Base-by-base conservation (phyloP, 306 rosid genomes). In the Prunus mongolica region DNA sequence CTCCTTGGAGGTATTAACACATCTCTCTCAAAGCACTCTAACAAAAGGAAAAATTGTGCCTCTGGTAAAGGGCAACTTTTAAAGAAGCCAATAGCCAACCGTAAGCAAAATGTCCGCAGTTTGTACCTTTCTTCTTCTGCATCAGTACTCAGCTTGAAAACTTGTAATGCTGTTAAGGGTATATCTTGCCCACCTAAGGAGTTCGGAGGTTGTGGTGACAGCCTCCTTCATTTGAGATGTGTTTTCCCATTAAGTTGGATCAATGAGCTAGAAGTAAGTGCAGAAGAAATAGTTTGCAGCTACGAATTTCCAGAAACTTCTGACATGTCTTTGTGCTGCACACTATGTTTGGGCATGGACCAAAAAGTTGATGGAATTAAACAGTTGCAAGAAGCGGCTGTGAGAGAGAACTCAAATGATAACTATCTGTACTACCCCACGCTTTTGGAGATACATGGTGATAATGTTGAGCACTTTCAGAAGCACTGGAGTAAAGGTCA, bases 221-320 rank as follows among this genome's bases (percentile, higher is more conserved):
- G 83, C 82, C 73, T 80, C 66, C 99, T 96, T 87, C 93, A 96
- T 76, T 86, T 92, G 86, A 89, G 91, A 87, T 87, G 86, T 80
- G 71, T 84, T 67, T 91, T 84, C 54, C 90, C 98, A 38, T 66
- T 88, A 70, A 84, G 79, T 72, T 91, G 93, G 96, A 89, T 90
- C 74, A 84, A 86, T 82, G 97, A 96, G 76, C 86, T 96, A 76
- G 99, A 96, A 88, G 89, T 76, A 65, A 87, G 78, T 73, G 99
- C 99, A 15, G 99, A 96, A 86, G 97, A 96, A 86, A 86, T 96
- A 83, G 97, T 88, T 55, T 96, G 99, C 91, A 92, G 99, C 91
- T 96, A 96, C 81, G 99, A 96, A 69, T 85, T 90, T 79, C 99
- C 99, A 5, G 99, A 96, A 79, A 86, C 90, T 76, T 81, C 84